These are phyloP conservation scores for Wickerhamomyces bisporus DNA, from an alignment of 805 yeast genomes.

Conservation along the genomic window DNA sequence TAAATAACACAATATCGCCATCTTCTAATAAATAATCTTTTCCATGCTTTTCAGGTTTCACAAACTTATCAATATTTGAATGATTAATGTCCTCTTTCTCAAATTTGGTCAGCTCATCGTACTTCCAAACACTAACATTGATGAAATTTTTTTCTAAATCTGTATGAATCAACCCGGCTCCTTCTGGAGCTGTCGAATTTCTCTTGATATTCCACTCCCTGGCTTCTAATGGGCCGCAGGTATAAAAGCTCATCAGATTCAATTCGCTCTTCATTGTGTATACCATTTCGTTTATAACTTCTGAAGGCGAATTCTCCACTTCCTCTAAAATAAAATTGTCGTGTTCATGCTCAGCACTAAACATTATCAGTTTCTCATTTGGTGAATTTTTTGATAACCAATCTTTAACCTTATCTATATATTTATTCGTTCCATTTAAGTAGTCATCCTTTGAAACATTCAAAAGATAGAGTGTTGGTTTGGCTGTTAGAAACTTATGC, in stretches of 20 bases:
- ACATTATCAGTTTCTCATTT: slow-evolving; percentile 61
- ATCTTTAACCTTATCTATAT: slow-evolving; percentile 41
- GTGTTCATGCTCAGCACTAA: slow-evolving; percentile 53
- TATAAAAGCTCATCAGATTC: slow-evolving; percentile 74
- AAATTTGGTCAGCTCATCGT: slow-evolving; percentile 44
- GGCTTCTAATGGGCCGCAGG: slow-evolving; percentile 82
- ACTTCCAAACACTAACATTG: slow-evolving; percentile 69
- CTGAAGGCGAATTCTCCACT: slow-evolving; percentile 29
- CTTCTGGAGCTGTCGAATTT: slow-evolving; percentile 78
- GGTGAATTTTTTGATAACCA: slow-evolving; percentile 73
- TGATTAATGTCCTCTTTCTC: slow-evolving; percentile 11
- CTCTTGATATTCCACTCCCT: slow-evolving; percentile 84
- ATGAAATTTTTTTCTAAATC: slow-evolving; percentile 80
- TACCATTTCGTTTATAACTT: slow-evolving; percentile 62
- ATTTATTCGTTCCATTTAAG: slow-evolving; percentile 45
- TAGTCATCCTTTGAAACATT: slow-evolving; percentile 73
- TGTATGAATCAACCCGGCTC: slow-evolving; percentile 86
- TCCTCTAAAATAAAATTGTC: slow-evolving; percentile 23
- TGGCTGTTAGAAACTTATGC: slow-evolving; percentile 75
- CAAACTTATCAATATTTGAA: slow-evolving; percentile 28
- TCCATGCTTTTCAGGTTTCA: slow-evolving; percentile 48
- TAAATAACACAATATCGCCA: slow-evolving; percentile 74
- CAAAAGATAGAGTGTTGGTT: slow-evolving; percentile 76
- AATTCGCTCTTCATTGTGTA: slow-evolving; percentile 60
- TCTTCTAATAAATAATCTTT: slow-evolving; percentile 77